Evolutionary conservation across 177 flowering plant genomes (phyloP), one percentile per base, ranked within the genome.

Genomic region (Vitis hybrid): DNA sequence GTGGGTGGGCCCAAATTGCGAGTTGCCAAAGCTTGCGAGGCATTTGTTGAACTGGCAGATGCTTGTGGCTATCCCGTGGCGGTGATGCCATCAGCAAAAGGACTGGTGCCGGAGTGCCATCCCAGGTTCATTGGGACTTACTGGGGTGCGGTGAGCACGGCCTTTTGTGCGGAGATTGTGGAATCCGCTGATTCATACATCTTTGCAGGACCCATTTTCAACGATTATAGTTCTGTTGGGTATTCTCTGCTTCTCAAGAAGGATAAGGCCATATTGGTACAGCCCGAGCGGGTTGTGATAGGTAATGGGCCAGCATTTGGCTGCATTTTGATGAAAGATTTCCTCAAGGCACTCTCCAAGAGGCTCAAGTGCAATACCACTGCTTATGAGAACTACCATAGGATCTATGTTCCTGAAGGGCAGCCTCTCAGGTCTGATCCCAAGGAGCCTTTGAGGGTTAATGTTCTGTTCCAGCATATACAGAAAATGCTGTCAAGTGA

Each of bases 131-230:
- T 93, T 3, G 98, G 98, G n/a, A 93, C 98, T 6, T 91, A 90
- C 64, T 93, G 97, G 98, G 98, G 98, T 52, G 91, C 91, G 0
- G 91, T 90, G 58, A 90, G 98, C 76, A 90, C 98, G 2, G 73
- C 87, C 2, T 93, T 90, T 74, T 91, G 97, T 66, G 85, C 90
- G 0, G 98, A 93, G 65, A 93, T 90, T 51, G 94, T 93, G 6
- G 93, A 91, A 69, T 91, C 97, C 0, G 95, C 98, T 0, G 98
- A 93, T 77, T 93, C 97, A 2, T 91, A 88, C 72, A 18, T 93
- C 15, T 91, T 93, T 69, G 94, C 88, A 1, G 97, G 98, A 0
- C 98, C 98, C 1, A 85, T 91, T 52, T 93, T 91, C 77, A 90
- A 93, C 64, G 97, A 91, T 74, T 87, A 87, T 68, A 91, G 97